These are phyloP conservation scores for Ogataea paraovalis DNA, from an alignment of 805 yeast species.

Conservation along the genomic window DNA sequence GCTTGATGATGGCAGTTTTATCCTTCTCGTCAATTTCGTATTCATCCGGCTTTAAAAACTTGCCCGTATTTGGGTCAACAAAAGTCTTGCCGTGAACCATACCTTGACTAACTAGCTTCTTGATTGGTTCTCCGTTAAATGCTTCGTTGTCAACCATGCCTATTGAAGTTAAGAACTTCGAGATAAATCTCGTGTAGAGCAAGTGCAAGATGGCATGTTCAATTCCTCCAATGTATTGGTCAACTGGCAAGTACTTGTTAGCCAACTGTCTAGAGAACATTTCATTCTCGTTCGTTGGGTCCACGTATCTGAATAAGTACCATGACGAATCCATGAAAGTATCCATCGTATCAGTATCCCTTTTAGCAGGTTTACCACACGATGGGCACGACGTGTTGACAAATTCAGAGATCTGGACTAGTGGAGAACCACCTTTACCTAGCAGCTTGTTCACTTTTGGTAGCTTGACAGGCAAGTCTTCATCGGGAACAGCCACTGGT, in stretches of 20 bases:
- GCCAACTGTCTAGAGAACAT: constrained; percentile 56
- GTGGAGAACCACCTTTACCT: constrained; percentile 60
- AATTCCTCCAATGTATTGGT: constrained; percentile 89
- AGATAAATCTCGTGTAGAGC: constrained; percentile 77
- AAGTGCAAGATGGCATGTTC: constrained; percentile 96
- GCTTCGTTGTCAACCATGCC: constrained; percentile 66
- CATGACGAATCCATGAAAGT: constrained; percentile 97
- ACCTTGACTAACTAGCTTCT: constrained; percentile 82
- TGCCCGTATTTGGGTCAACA: constrained; percentile 64
- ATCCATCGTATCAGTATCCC: constrained; percentile 98
- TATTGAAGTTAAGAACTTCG: constrained; percentile 67
- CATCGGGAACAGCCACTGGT: constrained; percentile 85
- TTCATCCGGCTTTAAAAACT: constrained; percentile 78
- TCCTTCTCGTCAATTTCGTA: constrained; percentile 40
- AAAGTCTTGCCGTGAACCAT: constrained; percentile 96
- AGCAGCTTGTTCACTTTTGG: constrained; percentile 50
- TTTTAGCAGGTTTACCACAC: constrained; percentile 63
- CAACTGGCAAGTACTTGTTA: constrained; percentile 67
- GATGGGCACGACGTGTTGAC: constrained; percentile 75
- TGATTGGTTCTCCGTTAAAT: constrained; percentile 74
- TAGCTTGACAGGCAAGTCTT: constrained; percentile 75
- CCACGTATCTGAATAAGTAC: constrained; percentile 86
- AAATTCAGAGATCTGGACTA: constrained; percentile 63
- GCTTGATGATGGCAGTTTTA: constrained; percentile 40
- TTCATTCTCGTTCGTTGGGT: constrained; percentile 52